Conservation (phyloP, 2,329 filamentous ascomycete species). For the Aspergillus glaucus region DNA sequence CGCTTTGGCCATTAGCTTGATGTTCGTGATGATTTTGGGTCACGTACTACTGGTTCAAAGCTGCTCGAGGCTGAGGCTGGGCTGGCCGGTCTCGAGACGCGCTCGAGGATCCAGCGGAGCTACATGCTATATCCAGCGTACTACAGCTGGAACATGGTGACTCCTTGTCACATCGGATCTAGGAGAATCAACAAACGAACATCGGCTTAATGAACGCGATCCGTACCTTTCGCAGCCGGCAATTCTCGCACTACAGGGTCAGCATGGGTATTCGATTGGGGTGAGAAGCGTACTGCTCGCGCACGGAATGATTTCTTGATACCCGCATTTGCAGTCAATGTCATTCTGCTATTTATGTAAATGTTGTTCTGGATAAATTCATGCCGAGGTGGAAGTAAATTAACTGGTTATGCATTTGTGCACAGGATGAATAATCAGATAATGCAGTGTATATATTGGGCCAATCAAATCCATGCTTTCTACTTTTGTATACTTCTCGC, state of each 20-base stretch:
- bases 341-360: not conserved
- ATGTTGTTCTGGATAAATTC: no score
- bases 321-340: constrained; percentile 4
- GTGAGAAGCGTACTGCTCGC: constrained; percentile 14
- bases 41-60: constrained; percentile 12
- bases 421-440: not conserved
- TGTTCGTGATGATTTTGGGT: not conserved
- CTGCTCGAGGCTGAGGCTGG: not conserved
- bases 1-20: constrained; percentile 4
- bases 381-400: not conserved
- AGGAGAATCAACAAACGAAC: not conserved
- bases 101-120: constrained; percentile 2
- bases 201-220: not conserved
- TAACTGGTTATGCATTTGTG: no score
- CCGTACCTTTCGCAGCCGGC: constrained; percentile 20
- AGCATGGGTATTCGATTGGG: not conserved
- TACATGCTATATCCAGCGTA: constrained; percentile 14
- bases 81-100: not conserved
- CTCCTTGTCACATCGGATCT: constrained; percentile 20
- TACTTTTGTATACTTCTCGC: no score
- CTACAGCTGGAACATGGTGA: constrained; percentile 18
- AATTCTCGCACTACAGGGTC: constrained; percentile 20
- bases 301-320: constrained; percentile 16
- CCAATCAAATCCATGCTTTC: no score
- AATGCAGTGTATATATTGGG: no score